Percentiles rank a stretch among this genome's conserved stretches.
phyloP scores from a whole-genome alignment of 2,329 filamentous ascomycete genomes.

The Aspergillus japonicus region DNA sequence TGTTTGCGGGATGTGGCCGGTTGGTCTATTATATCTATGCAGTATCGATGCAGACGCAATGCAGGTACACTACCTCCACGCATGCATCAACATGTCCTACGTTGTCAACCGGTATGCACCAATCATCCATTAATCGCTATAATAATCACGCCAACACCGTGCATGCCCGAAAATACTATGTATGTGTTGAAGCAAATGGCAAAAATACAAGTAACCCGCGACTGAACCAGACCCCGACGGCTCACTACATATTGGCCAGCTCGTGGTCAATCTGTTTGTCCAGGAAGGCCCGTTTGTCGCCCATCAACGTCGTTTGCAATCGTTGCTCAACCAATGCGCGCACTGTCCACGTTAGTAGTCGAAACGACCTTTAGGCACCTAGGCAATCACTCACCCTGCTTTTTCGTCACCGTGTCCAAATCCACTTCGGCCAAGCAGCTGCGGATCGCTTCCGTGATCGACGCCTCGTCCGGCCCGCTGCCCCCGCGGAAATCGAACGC shows the following conservation, averaged over 20 bases:
- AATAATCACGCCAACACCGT: conserved; percentile 14
- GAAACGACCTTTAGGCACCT: too few relatives aligned
- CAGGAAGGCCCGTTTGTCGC: conserved; percentile 84
- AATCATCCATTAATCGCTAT: conserved; percentile 7
- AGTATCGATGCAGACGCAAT: too few relatives aligned
- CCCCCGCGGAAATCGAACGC: conserved; percentile 58
- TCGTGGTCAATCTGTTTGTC: conserved; percentile 91
- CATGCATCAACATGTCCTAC: too few relatives aligned
- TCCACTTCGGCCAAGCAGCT: conserved; percentile 83
- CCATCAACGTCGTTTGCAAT: conserved; percentile 81
- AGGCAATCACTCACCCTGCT: conserved; percentile 62
- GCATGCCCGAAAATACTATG: conserved; percentile 12
- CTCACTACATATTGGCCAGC: conserved; percentile 77
- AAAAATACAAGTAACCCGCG: neutral
- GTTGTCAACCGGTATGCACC: too few relatives aligned
- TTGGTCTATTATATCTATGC: too few relatives aligned
- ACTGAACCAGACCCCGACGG: neutral
- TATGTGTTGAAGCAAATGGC: conserved; percentile 24
- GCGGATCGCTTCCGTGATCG: conserved; percentile 82
- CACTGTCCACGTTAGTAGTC: conserved; percentile 44
- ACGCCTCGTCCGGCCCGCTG: conserved; percentile 70
- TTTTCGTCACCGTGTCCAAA: conserved; percentile 96
- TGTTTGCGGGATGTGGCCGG: too few relatives aligned
- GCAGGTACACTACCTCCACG: too few relatives aligned
- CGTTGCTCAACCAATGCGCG: conserved; percentile 88